phyloP scores from a whole-genome alignment of 2,329 filamentous ascomycete species.

The Calcarisporium arbuscula region DNA sequence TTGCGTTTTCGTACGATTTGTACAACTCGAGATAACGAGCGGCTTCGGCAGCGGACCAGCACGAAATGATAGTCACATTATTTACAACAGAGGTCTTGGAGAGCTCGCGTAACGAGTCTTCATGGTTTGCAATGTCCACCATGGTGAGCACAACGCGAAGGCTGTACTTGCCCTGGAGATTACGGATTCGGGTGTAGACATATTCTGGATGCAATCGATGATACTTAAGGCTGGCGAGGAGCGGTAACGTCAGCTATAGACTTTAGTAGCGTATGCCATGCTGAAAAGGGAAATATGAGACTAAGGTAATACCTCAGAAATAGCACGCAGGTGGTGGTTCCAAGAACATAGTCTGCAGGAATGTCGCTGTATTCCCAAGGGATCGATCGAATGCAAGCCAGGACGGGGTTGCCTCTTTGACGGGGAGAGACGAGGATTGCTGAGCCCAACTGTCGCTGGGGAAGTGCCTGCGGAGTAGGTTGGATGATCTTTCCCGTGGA shows the following conservation, averaged over 20 bases:
- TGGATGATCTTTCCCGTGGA: conserved; percentile 62
- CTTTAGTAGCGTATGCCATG: conserved; percentile 1
- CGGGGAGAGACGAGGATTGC: conserved; percentile 84
- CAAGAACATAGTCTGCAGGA: conserved; percentile 87
- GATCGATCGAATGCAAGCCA: conserved; percentile 73
- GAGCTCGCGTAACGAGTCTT: conserved; percentile 81
- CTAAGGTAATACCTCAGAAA: conserved; percentile 58
- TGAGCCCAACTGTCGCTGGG: conserved; percentile 58
- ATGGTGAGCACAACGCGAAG: conserved; percentile 82
- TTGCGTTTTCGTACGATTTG: conserved; percentile 87
- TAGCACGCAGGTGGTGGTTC: conserved; percentile 79
- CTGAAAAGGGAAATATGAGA: background rate
- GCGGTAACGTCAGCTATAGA: too few relatives aligned
- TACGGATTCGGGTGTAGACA: conserved; percentile 87
- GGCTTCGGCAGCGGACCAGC: conserved; percentile 91
- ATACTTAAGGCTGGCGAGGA: conserved; percentile 71
- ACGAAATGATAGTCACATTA: conserved; percentile 84
- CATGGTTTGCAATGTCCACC: conserved; percentile 93
- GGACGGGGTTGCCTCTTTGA: conserved; percentile 90
- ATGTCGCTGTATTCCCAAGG: conserved; percentile 98
- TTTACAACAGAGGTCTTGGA: conserved; percentile 91
- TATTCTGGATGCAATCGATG: conserved; percentile 97
- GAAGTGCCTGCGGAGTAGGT: conserved; percentile 80
- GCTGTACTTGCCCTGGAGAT: conserved; percentile 77
- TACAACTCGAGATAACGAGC: conserved; percentile 91